phyloP scores from a whole-genome alignment of 2,329 filamentous ascomycete genomes.

The Talaromyces sp. region DNA sequence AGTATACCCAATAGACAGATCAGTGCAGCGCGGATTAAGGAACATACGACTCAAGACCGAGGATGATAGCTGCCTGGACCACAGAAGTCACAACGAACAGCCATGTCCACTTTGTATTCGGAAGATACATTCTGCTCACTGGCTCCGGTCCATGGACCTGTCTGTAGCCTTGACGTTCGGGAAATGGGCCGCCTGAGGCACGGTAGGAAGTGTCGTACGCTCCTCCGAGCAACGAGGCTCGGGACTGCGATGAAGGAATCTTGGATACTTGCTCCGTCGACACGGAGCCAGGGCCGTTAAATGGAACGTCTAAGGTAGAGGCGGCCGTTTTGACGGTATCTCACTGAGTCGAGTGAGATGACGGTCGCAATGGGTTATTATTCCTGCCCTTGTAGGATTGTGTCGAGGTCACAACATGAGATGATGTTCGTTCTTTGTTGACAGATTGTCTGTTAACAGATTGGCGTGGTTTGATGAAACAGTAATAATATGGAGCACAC shows the following conservation, averaged over 20 bases:
- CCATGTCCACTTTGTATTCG: conserved; percentile 84
- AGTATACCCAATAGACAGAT: too few relatives aligned
- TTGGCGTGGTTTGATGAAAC: too few relatives aligned
- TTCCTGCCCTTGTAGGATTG: too few relatives aligned
- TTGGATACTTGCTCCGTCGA: conserved; percentile 44
- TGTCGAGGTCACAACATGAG: not conserved
- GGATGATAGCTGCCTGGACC: conserved; percentile 73
- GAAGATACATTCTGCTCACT: conserved; percentile 63
- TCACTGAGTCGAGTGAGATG: conserved; percentile 24
- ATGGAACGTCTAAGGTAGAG: not conserved
- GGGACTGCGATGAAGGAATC: conserved; percentile 55
- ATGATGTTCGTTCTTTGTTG: not conserved
- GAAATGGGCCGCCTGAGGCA: conserved; percentile 47
- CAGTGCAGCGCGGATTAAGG: not conserved
- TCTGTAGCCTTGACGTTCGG: conserved; percentile 51
- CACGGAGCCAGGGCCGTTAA: conserved; percentile 31
- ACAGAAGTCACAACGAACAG: conserved; percentile 72
- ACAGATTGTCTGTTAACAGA: not conserved
- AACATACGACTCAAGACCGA: conserved; percentile 79
- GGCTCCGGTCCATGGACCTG: conserved; percentile 32
- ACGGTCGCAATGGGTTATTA: not conserved
- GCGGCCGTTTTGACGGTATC: conserved; percentile 14
- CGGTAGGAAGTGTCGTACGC: conserved; percentile 52
- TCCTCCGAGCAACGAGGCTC: conserved; percentile 58
- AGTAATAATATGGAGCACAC: not conserved